Conservation (phyloP, 768 basidiomycete genomes). For the Rhodosporidiobolus sp. region DNA sequence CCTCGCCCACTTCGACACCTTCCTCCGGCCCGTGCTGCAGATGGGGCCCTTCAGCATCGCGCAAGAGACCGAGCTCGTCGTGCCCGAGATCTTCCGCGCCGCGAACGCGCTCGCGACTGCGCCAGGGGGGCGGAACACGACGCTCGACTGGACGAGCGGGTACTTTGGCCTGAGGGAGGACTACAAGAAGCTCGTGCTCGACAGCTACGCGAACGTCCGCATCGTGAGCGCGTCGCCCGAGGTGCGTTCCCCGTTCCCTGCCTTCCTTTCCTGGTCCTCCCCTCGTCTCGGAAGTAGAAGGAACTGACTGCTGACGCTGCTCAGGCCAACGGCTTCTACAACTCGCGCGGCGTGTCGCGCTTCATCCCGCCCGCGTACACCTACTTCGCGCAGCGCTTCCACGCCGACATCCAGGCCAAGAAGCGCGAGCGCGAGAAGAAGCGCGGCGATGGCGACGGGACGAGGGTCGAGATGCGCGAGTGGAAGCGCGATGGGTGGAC, state of each 20-base stretch:
- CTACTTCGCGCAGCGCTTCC: conserved; percentile 76
- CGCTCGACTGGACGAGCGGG: conserved; percentile 82
- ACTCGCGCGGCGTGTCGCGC: conserved; percentile 81
- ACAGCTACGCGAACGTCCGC: conserved; percentile 57
- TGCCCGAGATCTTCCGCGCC: conserved; percentile 47
- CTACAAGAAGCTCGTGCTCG: conserved; percentile 69
- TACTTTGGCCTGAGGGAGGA: conserved; percentile 83
- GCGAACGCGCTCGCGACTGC: conserved; percentile 45
- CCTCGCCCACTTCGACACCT: conserved; percentile 62
- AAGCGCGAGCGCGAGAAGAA: not conserved
- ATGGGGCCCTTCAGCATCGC: conserved; percentile 38
- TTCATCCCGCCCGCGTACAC: conserved; percentile 96
- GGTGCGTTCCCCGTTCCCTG: conserved; percentile 52
- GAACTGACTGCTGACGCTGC: not conserved
- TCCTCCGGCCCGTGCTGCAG: conserved; percentile 42
- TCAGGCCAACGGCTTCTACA: conserved; percentile 94
- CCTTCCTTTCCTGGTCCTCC: not conserved
- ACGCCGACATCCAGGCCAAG: conserved; percentile 34
- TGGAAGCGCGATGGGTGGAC: conserved; percentile 92
- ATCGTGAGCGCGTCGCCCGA: conserved; percentile 84
- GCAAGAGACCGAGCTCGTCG: conserved; percentile 43
- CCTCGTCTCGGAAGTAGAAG: not conserved
- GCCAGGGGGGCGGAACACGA: conserved; percentile 29
- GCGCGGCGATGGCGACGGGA: conserved; percentile 21
- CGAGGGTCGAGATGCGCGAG: conserved; percentile 67